A percentile compares a stretch with the other conserved stretches of the same genome.
Evolutionary conservation across 2,329 filamentous ascomycete species (phyloP).

Genomic region (Fusarium armeniacum): DNA sequence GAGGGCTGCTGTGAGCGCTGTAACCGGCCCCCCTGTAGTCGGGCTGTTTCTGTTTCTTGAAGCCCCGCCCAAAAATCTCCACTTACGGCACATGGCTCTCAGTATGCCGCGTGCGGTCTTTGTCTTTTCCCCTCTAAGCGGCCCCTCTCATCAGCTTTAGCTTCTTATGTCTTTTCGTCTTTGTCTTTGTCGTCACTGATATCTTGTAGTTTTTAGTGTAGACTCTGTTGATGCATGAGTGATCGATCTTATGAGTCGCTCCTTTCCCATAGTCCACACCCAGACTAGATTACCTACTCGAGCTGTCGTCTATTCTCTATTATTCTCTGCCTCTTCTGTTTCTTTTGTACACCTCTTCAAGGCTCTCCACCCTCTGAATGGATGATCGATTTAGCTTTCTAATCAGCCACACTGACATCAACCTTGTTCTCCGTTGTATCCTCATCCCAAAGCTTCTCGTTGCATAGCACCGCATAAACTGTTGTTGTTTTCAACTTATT

Average conservation of each 20-base stretch:
- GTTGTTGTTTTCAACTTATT: constrained; percentile 8
- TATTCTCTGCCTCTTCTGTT: not conserved
- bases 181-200: constrained; percentile 36
- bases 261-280: constrained; percentile 13
- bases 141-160: constrained; percentile 39
- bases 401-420: constrained; percentile 42
- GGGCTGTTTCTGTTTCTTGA: constrained; percentile 13
- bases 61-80: constrained; percentile 29
- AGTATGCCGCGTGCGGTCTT: constrained; percentile 40
- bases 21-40: constrained; percentile 6
- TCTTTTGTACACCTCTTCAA: constrained; percentile 15
- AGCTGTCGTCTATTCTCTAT: not conserved
- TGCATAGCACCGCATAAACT: constrained; percentile 26
- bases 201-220: not conserved
- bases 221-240: constrained; percentile 1
- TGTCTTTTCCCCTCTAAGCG: constrained; percentile 13
- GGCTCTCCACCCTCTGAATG: constrained; percentile 2
- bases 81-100: constrained; percentile 27
- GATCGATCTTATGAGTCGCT: constrained; percentile 40
- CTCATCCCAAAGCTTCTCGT: constrained; percentile 16
- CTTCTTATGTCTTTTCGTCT: constrained; percentile 12
- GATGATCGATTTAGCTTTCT: constrained; percentile 17
- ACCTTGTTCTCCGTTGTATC: constrained; percentile 13
- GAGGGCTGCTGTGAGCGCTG: not conserved
- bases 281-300: not conserved